These are phyloP conservation scores for Fusarium falciforme DNA, from an alignment of 2,329 filamentous ascomycete genomes.

Conservation along the genomic window DNA sequence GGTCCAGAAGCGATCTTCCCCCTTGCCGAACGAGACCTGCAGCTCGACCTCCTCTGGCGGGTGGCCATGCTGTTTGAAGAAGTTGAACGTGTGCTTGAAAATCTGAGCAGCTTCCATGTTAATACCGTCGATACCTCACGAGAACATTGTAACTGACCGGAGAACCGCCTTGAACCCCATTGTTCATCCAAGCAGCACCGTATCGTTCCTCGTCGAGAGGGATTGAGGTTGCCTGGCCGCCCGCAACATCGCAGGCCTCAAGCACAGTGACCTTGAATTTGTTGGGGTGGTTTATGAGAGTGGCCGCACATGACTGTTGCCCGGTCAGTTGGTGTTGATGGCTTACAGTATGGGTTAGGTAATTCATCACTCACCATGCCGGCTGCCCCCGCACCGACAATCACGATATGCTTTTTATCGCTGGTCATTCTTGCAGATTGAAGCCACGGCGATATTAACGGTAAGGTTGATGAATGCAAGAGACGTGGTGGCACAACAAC, in stretches of 20 bases:
- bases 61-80: slow-evolving; percentile 68
- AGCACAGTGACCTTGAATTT: slow-evolving; percentile 74
- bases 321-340: neutral
- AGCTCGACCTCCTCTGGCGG: slow-evolving; percentile 68
- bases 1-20: slow-evolving; percentile 69
- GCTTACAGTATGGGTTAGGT: neutral
- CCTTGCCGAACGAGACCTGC: slow-evolving; percentile 73
- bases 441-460: neutral
- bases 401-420: slow-evolving; percentile 60
- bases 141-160: slow-evolving; percentile 33
- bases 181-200: slow-evolving; percentile 70
- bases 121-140: neutral
- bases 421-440: neutral
- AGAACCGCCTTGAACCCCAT: slow-evolving; percentile 71
- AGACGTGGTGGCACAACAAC: neutral
- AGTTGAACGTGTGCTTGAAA: slow-evolving; percentile 75
- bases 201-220: slow-evolving; percentile 66
- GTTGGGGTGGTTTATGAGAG: slow-evolving; percentile 72
- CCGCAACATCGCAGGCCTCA: slow-evolving; percentile 68
- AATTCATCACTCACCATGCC: slow-evolving; percentile 60
- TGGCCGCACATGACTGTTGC: slow-evolving; percentile 70
- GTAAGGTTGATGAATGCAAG: neutral
- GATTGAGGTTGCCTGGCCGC: slow-evolving; percentile 71
- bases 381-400: slow-evolving; percentile 72
- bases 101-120: slow-evolving; percentile 54